Percentiles rank a stretch among this genome's conserved stretches.
These are phyloP conservation scores for Silene coronaria DNA, from an alignment of 179 eudicot genomes.

Conservation along the genomic window DNA sequence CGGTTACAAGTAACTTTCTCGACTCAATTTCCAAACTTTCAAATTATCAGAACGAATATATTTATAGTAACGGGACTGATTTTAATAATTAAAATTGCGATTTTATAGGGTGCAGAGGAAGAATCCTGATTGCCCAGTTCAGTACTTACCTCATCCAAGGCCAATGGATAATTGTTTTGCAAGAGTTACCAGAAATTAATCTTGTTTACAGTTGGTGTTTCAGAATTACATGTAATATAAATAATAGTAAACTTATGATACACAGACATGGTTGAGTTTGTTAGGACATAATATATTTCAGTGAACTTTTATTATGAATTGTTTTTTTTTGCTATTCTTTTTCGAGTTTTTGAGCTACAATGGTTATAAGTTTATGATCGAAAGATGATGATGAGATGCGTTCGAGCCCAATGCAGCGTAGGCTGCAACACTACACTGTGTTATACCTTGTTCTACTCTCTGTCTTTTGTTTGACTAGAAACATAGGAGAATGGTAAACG, in stretches of 20 bases:
- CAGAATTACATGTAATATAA: neutral
- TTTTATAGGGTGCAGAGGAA: slow-evolving; percentile 53
- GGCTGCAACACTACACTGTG: no score
- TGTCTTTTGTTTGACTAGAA: neutral
- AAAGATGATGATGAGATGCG: neutral
- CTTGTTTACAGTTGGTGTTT: neutral
- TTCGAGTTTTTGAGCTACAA: neutral
- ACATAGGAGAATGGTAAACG: neutral
- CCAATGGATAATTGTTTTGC: slow-evolving; percentile 78
- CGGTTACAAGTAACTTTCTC: slow-evolving; percentile 44
- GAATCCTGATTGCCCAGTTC: slow-evolving; percentile 41
- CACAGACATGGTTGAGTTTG: neutral
- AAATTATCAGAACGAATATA: neutral
- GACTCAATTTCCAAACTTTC: neutral
- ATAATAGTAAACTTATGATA: neutral
- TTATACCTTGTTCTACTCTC: neutral
- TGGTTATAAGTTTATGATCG: neutral
- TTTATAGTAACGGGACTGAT: no score
- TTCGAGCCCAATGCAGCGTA: neutral
- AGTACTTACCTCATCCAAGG: slow-evolving; percentile 67
- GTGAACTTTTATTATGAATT: neutral
- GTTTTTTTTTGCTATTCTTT: neutral
- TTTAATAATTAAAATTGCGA: neutral
- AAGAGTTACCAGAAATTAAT: slow-evolving; percentile 33
- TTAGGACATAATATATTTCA: neutral